Evolutionary conservation across 202 grass and related monocot species (phyloP).

Genomic region (Zizania palustris): DNA sequence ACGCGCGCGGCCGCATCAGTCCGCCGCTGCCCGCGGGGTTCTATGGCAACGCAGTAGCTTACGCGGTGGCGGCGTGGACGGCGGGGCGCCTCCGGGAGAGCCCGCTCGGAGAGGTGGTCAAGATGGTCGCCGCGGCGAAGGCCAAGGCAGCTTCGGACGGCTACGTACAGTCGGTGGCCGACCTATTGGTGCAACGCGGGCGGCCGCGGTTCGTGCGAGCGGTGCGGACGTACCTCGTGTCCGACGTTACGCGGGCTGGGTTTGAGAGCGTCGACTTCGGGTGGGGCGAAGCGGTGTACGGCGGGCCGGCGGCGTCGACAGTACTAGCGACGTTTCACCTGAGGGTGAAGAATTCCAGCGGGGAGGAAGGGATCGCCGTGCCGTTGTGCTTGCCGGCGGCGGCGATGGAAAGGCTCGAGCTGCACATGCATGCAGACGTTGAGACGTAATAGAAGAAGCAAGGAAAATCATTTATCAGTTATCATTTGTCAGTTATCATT

Average conservation of each 20-base stretch:
- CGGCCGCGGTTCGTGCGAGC: neutral
- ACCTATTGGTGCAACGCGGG: neutral
- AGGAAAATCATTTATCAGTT: too few relatives aligned
- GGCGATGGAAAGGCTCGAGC: slow-evolving; percentile 40
- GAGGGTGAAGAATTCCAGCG: slow-evolving; percentile 3
- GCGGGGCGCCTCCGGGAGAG: neutral
- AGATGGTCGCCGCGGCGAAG: neutral
- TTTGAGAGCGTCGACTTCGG: slow-evolving; percentile 7
- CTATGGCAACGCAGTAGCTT: slow-evolving; percentile 51
- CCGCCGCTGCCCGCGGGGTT: slow-evolving; percentile 30
- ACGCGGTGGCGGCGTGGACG: slow-evolving; percentile 22
- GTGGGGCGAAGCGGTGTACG: too few relatives aligned
- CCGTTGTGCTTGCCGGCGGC: slow-evolving; percentile 39
- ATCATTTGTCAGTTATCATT: too few relatives aligned
- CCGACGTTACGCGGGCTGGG: slow-evolving; percentile 18
- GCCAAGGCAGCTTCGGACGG: neutral
- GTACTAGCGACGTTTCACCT: slow-evolving; percentile 26
- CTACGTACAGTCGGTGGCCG: neutral
- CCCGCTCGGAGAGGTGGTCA: neutral
- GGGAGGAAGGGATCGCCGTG: slow-evolving; percentile 35
- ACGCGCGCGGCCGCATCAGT: slow-evolving; percentile 38
- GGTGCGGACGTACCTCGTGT: slow-evolving; percentile 31
- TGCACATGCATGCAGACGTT: slow-evolving; percentile 16
- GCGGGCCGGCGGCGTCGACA: neutral
- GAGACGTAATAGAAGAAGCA: too few relatives aligned